A percentile compares a stretch with the other conserved stretches of the same genome.
Evolutionary conservation across 2,329 filamentous ascomycete genomes (phyloP).

Genomic region (Monosporascus sp.): DNA sequence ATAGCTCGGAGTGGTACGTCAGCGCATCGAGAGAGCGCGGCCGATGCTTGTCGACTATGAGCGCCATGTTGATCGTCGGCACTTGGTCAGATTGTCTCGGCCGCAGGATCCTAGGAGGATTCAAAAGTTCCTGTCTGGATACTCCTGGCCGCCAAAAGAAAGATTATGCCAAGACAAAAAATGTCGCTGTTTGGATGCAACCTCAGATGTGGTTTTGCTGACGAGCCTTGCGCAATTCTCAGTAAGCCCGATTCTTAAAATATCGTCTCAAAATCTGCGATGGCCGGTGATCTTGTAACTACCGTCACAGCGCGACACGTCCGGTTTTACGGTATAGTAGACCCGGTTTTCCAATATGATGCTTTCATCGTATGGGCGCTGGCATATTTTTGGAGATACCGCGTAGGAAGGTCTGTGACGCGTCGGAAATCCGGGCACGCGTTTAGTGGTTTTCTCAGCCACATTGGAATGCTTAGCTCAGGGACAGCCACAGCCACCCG

Average conservation of each 20-base stretch:
- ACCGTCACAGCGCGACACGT: background rate
- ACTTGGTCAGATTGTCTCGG: background rate
- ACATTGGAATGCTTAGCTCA: background rate
- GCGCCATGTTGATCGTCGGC: slow-evolving; percentile 45
- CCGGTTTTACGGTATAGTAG: too few relatives aligned
- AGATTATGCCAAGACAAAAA: background rate
- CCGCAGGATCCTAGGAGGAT: background rate
- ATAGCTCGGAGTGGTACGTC: slow-evolving; percentile 85
- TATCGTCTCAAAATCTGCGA: background rate
- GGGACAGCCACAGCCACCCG: background rate
- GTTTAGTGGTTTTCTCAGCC: background rate
- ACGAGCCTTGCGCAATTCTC: background rate
- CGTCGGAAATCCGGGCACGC: background rate
- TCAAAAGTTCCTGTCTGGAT: background rate
- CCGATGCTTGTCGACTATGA: slow-evolving; percentile 67
- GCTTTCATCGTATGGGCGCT: background rate
- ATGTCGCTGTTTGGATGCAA: background rate
- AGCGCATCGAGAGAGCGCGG: slow-evolving; percentile 71
- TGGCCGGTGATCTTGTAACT: background rate
- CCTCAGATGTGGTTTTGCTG: background rate
- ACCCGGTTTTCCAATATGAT: background rate
- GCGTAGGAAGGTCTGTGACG: background rate
- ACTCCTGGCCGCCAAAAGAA: background rate
- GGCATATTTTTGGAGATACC: too few relatives aligned
- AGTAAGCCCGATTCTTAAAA: background rate